phyloP scores from a whole-genome alignment of 1,284 basidiomycete genomes.

The Veloboletus limbatus region DNA sequence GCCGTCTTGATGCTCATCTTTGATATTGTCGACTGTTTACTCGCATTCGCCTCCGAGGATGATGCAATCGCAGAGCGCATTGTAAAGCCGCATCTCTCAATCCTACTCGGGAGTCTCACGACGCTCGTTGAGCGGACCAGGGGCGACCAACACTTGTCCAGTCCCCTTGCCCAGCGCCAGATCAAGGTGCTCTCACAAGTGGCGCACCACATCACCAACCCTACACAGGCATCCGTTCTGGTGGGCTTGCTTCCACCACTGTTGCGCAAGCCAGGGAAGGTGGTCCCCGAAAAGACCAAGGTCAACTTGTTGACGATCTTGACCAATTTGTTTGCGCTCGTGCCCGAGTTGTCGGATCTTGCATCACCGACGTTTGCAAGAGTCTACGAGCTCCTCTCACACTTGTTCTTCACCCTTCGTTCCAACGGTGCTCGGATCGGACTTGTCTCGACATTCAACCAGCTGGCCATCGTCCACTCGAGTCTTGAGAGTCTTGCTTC shows the following conservation, averaged over 20 bases:
- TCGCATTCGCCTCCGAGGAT: conserved; percentile 56
- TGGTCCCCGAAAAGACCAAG: conserved; percentile 87
- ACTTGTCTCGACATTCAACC: conserved; percentile 64
- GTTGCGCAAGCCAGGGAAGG: conserved; percentile 72
- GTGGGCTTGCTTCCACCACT: conserved; percentile 79
- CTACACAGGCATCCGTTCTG: conserved; percentile 73
- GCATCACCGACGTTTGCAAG: conserved; percentile 50
- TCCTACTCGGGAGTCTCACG: conserved; percentile 74
- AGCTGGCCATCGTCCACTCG: conserved; percentile 53
- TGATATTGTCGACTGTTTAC: conserved; percentile 80
- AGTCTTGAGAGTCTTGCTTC: conserved; percentile 49
- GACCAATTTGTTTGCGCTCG: conserved; percentile 68
- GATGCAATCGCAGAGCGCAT: conserved; percentile 52
- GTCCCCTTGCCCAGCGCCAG: conserved; percentile 80
- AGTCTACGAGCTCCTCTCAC: conserved; percentile 67
- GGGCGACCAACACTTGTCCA: conserved; percentile 54
- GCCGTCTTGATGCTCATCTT: conserved; percentile 79
- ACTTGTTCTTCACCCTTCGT: conserved; percentile 75
- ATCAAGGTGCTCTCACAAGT: conserved; percentile 80
- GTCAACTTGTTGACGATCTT: conserved; percentile 81
- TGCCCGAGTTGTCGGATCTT: conserved; percentile 61
- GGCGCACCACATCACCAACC: conserved; percentile 71
- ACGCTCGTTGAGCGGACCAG: conserved; percentile 66
- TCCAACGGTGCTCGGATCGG: conserved; percentile 66
- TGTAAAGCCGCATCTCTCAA: conserved; percentile 75